Evolutionary conservation across 805 yeast genomes (phyloP).

Genomic region (Yarrowia phangngaensis): DNA sequence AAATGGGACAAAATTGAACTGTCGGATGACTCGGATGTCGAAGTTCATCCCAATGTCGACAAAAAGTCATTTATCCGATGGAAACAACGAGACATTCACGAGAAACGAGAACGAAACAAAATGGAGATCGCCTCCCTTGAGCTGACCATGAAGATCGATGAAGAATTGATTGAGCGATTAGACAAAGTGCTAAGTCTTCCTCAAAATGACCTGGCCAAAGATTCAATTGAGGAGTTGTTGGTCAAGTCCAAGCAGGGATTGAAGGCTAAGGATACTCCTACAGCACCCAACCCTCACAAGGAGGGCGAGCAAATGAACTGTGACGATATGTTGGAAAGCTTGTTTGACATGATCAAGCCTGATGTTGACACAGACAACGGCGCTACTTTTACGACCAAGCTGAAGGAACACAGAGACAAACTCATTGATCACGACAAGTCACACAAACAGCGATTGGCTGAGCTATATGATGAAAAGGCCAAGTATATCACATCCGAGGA

Average conservation of each 20-base stretch:
- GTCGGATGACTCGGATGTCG: slow-evolving; percentile 94
- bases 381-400: slow-evolving; percentile 39
- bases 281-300: slow-evolving; percentile 25
- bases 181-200: slow-evolving; percentile 46
- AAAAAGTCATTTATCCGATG: slow-evolving; percentile 86
- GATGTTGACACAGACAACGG: slow-evolving; percentile 45
- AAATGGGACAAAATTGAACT: slow-evolving; percentile 97
- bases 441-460: slow-evolving; percentile 62
- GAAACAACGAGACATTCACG: slow-evolving; percentile 97
- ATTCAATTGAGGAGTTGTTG: slow-evolving; percentile 18
- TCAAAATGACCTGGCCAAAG: not conserved
- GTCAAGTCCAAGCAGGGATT: slow-evolving; percentile 9
- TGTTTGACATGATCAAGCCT: slow-evolving; percentile 68
- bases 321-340: slow-evolving; percentile 88
- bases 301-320: slow-evolving; percentile 49
- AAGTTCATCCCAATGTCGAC: slow-evolving; percentile 97
- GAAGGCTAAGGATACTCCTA: slow-evolving; percentile 21
- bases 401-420: slow-evolving; percentile 62
- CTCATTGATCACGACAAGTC: slow-evolving; percentile 62
- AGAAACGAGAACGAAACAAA: slow-evolving; percentile 76
- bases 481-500: slow-evolving; percentile 84
- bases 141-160: slow-evolving; percentile 77
- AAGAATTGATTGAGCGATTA: slow-evolving; percentile 66
- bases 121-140: slow-evolving; percentile 71
- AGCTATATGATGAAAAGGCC: slow-evolving; percentile 65